A percentile compares a stretch with the other conserved stretches of the same genome.
Conservation (phyloP, 306 rosid genomes). For the Cyamopsis tetragonoloba region DNA sequence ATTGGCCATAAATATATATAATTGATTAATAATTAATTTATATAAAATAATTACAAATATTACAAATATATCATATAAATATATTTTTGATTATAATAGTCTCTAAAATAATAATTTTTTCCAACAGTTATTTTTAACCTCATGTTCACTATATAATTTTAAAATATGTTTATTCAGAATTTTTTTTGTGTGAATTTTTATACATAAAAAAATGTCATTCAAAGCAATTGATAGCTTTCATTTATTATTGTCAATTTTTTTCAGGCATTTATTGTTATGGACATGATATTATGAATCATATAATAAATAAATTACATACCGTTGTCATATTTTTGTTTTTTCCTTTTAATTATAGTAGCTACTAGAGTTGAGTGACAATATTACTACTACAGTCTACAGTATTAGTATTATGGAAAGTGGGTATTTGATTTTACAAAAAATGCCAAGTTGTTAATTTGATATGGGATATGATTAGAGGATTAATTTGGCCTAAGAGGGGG, state of each 20-base stretch:
- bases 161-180: not conserved
- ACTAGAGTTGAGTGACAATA: not conserved
- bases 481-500: conserved; percentile 21
- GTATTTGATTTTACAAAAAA: conserved; percentile 7
- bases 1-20: no score
- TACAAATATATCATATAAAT: no score
- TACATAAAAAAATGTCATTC: not conserved
- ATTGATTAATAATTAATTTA: no score
- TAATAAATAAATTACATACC: conserved; percentile 11
- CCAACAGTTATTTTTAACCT: no score
- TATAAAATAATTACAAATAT: no score
- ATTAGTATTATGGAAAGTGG: no score
- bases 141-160: no score
- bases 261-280: not conserved
- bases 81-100: no score
- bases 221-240: not conserved
- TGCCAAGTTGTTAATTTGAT: conserved; percentile 20
- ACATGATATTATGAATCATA: not conserved
- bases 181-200: not conserved
- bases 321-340: not conserved
- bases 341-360: conserved; percentile 1
- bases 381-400: no score
- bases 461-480: conserved; percentile 16
- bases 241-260: not conserved
- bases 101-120: no score